Base-by-base conservation (phyloP, 179 eudicot species). In the Drosera spatulata region DNA sequence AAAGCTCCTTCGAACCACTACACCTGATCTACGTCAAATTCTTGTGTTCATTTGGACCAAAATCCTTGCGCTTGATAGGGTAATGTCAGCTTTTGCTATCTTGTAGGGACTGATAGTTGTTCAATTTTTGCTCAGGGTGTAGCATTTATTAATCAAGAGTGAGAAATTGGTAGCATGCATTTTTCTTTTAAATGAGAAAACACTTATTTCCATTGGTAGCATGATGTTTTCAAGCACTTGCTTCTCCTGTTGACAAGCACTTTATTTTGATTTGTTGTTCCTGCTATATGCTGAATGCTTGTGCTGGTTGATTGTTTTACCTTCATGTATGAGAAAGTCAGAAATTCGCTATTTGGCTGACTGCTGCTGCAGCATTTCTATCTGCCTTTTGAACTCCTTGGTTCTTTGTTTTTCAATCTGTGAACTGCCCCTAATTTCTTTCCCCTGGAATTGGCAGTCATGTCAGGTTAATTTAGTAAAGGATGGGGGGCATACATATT, bases 41-140 rank as follows among this genome's bases (percentile, higher is more conserved):
- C 91, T 94, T 64, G 97, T 94, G 63, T 94, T 94, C 63, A 90
- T 94, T 67, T 94, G 99, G 99, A 90, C 99, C 10, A 90, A 90
- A 73, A 90, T 94, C 69, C 94, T 94, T 66, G 99, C 99, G 49
- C 94, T 85, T 56, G 99, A 94, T 76, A 94, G 87, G 99, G 99
- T 93, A 59, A 48, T 56, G 10, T 42, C 12, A 59, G 63, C 41
- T 6, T 60, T 40, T 40, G 13, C 43, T 58, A 10, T 39, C 8
- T 44, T 41, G 47, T 7, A 13, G 14, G 38, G 5, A 7, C 7
- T 41, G 33, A 22, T 22, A 22, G 33, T 22, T 22, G 33, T 22
- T 22, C 33, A 22, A 0, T 22, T 22, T 22, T 22, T 22, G 33
- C 33, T 22, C 33, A 22, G 33, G 33, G 33, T 22, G 33, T 22